Base-by-base conservation (phyloP, 176 grass and related monocot genomes). In the Carex myosuroides region DNA sequence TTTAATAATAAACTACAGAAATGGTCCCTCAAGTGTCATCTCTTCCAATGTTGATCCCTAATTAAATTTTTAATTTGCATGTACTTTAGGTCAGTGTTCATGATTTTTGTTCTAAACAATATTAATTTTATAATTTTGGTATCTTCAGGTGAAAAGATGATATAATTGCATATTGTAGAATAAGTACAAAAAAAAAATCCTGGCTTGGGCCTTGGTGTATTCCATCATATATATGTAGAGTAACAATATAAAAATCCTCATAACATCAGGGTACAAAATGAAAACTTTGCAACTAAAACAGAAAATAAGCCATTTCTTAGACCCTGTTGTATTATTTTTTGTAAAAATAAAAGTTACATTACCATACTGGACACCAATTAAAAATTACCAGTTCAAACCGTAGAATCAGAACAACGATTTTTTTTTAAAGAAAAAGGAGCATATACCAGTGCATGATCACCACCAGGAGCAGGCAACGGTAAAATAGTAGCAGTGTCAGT, bases 401-500 rank as follows among this genome's bases (percentile, higher is more conserved):
- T 6, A 79, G 16, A 55, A 56, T 78, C 48, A 78, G 13, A 54
- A 16, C 14, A 13, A 32, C 16, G 5, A 53, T 56, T 8, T 22
- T 53, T 26, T 17, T 6, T 59, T 59, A 80, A 48, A 39, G 9
- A 62, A 37, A 39, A 80, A 61, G 55, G 32, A 82, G 61, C 35
- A 78, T 18, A 86, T 87, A 94, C 95, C 86, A 84, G 87, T 7
- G 60, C 85, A 20, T 70, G 37, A 70, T 89, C 80, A 11, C 82
- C 84, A 0, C 88, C 89, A 0, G 87, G 86, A 53, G 90, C 87
- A 39, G 91, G 88, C 82, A 92, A 89, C 2, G 95, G 91, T 5
- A 94, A 62, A 67, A 95, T 90, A 69, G 92, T 91, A 56, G 95
- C 90, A 13, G 91, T 90, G 81, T 93, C 95, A 11, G 92, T 91